Evolutionary conservation across 1,139 yeast species (phyloP).

Genomic region (Dujonia santamariae): DNA sequence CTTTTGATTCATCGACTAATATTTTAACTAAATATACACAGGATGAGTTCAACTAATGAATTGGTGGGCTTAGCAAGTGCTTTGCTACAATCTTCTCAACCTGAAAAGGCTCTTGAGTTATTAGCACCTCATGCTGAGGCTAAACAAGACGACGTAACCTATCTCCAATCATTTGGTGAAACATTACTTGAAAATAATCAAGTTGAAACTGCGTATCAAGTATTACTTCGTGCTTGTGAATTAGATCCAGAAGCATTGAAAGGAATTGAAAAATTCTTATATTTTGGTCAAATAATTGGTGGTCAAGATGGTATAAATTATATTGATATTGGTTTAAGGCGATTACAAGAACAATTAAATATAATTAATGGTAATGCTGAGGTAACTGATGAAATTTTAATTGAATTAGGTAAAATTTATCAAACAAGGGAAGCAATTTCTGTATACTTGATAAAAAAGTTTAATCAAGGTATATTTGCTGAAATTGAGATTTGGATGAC

Average conservation of each 20-base stretch:
- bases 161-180: slow-evolving; percentile 59
- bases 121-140: slow-evolving; percentile 27
- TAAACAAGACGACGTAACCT: slow-evolving; percentile 28
- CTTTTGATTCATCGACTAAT: too few relatives aligned
- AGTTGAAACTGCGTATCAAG: slow-evolving; percentile 71
- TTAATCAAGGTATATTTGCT: slow-evolving; percentile 77
- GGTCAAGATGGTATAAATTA: slow-evolving; percentile 72
- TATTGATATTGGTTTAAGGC: slow-evolving; percentile 61
- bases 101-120: slow-evolving; percentile 38
- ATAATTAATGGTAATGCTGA: slow-evolving; percentile 13
- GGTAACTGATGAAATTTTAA: slow-evolving; percentile 20
- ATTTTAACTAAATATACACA: too few relatives aligned
- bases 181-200: slow-evolving; percentile 74
- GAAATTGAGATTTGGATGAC: slow-evolving; percentile 99
- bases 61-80: slow-evolving; percentile 14
- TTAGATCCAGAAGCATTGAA: slow-evolving; percentile 62
- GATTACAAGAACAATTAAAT: slow-evolving; percentile 41
- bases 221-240: slow-evolving; percentile 60
- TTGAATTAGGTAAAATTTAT: slow-evolving; percentile 26
- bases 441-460: slow-evolving; percentile 46
- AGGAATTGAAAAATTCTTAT: slow-evolving; percentile 80
- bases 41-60: slow-evolving; percentile 5
- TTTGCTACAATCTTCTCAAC: slow-evolving; percentile 36
- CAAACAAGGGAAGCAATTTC: slow-evolving; percentile 22
- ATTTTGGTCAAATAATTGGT: slow-evolving; percentile 88